Evolutionary conservation across 176 grass and related monocot species (phyloP).

Genomic region (Cocos nucifera): DNA sequence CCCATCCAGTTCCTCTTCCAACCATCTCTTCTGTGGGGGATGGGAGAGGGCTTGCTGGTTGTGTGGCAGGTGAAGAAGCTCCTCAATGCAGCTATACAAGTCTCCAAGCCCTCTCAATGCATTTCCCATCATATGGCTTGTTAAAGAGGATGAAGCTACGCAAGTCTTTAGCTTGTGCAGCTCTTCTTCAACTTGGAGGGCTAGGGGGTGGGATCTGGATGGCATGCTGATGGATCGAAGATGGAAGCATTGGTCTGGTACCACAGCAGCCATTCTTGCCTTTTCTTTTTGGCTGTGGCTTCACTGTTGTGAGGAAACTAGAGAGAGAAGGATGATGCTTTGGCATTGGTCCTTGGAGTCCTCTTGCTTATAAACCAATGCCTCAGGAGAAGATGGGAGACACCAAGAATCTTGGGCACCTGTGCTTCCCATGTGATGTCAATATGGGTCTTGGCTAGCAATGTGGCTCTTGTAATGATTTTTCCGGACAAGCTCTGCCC

Average conservation of each 20-base stretch:
- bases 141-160: constrained; percentile 14
- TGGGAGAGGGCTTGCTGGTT: constrained; percentile 31
- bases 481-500: too few species aligned
- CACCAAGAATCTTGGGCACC: too few species aligned
- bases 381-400: too few species aligned
- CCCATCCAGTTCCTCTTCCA: constrained; percentile 40
- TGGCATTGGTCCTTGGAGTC: too few species aligned
- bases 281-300: too few species aligned
- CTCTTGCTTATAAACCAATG: too few species aligned
- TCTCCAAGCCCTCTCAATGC: constrained; percentile 28
- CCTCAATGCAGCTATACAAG: constrained; percentile 21
- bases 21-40: constrained; percentile 23
- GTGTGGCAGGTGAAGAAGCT: constrained; percentile 25
- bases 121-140: constrained; percentile 9
- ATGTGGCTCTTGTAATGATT: too few species aligned
- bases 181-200: constrained; percentile 20
- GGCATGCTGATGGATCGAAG: constrained; percentile 38
- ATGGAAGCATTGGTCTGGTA: constrained; percentile 1
- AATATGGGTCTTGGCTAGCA: too few species aligned
- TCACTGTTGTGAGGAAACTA: too few species aligned
- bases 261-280: too few species aligned
- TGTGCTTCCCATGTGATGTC: too few species aligned
- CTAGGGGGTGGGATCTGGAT: constrained; percentile 22
- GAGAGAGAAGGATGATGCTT: too few species aligned
- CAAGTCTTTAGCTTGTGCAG: constrained; percentile 19